Conservation (phyloP, 2,329 filamentous ascomycete species). For the Coniochaeta pulveracea region DNA sequence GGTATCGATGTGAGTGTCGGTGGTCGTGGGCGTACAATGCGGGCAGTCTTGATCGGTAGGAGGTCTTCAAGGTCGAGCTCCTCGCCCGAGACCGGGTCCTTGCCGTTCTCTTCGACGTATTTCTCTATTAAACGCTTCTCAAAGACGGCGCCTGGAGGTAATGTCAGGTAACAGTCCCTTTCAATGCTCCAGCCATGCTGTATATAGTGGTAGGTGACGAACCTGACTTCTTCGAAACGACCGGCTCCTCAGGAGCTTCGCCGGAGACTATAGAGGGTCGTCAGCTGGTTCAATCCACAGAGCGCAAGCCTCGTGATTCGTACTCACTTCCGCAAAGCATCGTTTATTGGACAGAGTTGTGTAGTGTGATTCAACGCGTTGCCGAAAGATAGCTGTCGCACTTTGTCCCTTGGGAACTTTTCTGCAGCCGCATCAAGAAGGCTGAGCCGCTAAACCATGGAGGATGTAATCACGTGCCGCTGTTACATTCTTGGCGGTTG, state of each 20-base stretch:
- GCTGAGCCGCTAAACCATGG: conserved; percentile 4
- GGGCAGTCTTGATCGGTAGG: conserved; percentile 72
- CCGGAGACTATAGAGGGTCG: conserved; percentile 63
- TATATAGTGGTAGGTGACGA: too few relatives aligned
- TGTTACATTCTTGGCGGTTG: too few relatives aligned
- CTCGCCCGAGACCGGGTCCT: conserved; percentile 82
- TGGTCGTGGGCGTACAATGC: conserved; percentile 77
- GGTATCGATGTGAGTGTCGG: conserved; percentile 94
- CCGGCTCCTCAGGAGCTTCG: conserved; percentile 88
- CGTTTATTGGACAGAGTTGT: conserved; percentile 6
- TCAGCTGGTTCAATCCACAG: conserved; percentile 6
- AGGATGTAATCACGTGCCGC: too few relatives aligned
- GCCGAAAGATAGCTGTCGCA: too few relatives aligned
- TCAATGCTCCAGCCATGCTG: too few relatives aligned
- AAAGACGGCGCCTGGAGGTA: conserved; percentile 63
- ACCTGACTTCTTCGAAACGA: conserved; percentile 92
- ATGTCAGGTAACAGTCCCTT: conserved; percentile 6
- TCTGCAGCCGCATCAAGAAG: conserved; percentile 5
- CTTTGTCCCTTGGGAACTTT: conserved; percentile 6
- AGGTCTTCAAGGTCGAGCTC: conserved; percentile 77
- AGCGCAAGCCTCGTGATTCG: conserved; percentile 17
- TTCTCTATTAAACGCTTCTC: conserved; percentile 93
- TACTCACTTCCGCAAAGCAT: conserved; percentile 3
- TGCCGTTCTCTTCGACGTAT: conserved; percentile 86
- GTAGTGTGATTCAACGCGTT: conserved; percentile 8